Percentiles rank a stretch among this genome's conserved stretches.
Conservation (phyloP, 139 green algal genomes). For the Eudorina sp. region DNA sequence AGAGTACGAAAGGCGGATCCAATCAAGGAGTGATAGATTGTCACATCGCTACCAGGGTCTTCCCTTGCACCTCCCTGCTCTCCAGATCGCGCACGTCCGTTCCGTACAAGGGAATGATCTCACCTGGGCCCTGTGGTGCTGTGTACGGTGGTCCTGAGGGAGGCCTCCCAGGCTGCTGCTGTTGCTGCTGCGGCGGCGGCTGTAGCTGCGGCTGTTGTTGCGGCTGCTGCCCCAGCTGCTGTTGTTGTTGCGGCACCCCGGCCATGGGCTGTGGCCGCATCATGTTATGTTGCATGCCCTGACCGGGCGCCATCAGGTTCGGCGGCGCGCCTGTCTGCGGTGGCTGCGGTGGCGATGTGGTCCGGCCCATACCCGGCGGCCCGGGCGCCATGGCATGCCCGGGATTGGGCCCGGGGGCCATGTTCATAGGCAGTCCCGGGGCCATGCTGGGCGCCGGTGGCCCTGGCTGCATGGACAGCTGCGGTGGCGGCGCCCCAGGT, state of each 20-base stretch:
- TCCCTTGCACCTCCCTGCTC: too few species aligned
- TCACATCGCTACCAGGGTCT: too few species aligned
- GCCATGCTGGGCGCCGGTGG: slow-evolving; percentile 1
- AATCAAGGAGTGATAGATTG: too few species aligned
- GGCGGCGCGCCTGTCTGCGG: not conserved
- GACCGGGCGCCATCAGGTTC: not conserved
- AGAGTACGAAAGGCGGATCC: too few species aligned
- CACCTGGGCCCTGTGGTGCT: not conserved
- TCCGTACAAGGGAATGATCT: too few species aligned
- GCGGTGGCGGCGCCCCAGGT: not conserved
- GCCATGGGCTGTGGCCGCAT: slow-evolving; percentile 34
- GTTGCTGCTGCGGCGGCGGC: not conserved
- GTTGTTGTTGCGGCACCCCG: not conserved
- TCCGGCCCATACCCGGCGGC: not conserved
- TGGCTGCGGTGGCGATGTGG: not conserved
- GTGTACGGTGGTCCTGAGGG: not conserved
- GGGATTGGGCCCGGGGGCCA: not conserved
- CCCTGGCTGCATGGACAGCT: not conserved
- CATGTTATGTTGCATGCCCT: slow-evolving; percentile 3
- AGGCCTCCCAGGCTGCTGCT: not conserved
- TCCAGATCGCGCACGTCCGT: too few species aligned
- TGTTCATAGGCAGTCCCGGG: not conserved
- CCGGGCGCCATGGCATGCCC: not conserved
- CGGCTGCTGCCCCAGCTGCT: not conserved
- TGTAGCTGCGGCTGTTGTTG: not conserved